Base-by-base conservation (phyloP, 768 basidiomycete species). In the Leccinum fibrillosum region DNA sequence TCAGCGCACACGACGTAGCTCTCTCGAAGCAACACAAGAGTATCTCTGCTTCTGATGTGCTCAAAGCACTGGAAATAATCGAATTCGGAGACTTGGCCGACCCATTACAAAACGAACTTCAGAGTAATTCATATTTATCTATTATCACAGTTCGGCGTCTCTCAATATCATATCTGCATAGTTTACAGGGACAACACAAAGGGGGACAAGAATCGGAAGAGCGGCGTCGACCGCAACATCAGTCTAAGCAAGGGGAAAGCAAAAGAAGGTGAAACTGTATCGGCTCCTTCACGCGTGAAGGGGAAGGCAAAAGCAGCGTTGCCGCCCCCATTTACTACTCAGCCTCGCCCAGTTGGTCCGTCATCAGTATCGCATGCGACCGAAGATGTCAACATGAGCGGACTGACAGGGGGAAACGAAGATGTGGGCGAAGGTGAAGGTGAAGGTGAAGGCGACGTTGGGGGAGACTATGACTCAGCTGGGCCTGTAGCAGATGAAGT, bases 1-100 rank as follows among this genome's bases (percentile, higher is more conserved):
- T 26, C 55, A 95, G 94, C 7, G 90, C 94, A 0, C 94, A 95
- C 62, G 94, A 95, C 61, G 86, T 94, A 17, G 91, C 94, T 0
- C 73, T 78, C n/a, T 84, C 86, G 2, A 88, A 90, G 61, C 88
- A 90, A 57, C 91, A 91, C 72, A 94, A 93, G 72, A 89, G 89
- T 57, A 89, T 95, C 45, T 89, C 92, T 5, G 92, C 92, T 0
- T 86, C 92, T 0, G 94, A 96, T 67, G 92, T 97, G 0, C 82
- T 95, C 60, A 91, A 89, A 68, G 94, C 91, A 0, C 80, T 94
- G 9, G 91, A 93, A 67, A 75, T 83, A 55, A 81, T 92, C 35
- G 87, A 92, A 62, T 86, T 93, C 57, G 82, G 83, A 2, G 89
- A 92, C 66, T 75, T 92, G 45, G 81, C 85, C 0, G 81, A 83